Evolutionary conservation across 331 rosid species (phyloP).

Genomic region (Pyracantha coccinea): DNA sequence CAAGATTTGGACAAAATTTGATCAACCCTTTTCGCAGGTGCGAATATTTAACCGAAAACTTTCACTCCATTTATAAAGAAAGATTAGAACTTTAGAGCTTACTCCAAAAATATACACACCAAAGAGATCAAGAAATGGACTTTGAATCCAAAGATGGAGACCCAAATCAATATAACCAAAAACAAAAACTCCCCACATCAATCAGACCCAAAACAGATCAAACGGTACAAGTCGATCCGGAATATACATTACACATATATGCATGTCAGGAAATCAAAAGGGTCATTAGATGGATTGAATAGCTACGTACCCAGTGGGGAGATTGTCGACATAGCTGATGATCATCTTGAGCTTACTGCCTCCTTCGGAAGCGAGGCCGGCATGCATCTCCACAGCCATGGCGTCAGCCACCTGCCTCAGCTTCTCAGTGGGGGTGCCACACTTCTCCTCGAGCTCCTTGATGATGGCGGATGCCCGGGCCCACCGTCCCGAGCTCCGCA

Average conservation of each 20-base stretch:
- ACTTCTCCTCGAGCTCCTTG: constrained; percentile 38
- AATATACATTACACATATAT: not conserved
- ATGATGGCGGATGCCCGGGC: constrained; percentile 23
- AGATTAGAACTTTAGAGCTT: not conserved
- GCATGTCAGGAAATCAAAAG: not conserved
- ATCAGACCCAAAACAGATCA: constrained; percentile 1
- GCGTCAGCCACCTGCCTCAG: constrained; percentile 43
- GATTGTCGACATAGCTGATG: constrained; percentile 48
- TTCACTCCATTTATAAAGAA: not conserved
- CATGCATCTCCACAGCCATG: constrained; percentile 47
- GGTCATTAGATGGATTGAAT: not conserved
- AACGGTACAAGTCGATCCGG: not conserved
- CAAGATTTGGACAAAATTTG: not conserved
- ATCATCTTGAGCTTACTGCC: constrained; percentile 57
- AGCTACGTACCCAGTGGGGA: constrained; percentile 36
- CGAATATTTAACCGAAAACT: too few species aligned
- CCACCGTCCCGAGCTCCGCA: constrained; percentile 32
- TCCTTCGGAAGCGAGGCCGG: constrained; percentile 50
- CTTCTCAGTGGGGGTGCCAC: constrained; percentile 30
- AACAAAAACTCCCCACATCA: not conserved
- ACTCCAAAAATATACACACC: not conserved
- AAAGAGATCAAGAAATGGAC: not conserved
- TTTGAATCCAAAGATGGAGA: not conserved
- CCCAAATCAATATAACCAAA: not conserved
- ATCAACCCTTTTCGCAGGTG: too few species aligned